Base-by-base conservation (phyloP, 2,329 filamentous ascomycete species). In the Cephalotrichum gorgonifer region DNA sequence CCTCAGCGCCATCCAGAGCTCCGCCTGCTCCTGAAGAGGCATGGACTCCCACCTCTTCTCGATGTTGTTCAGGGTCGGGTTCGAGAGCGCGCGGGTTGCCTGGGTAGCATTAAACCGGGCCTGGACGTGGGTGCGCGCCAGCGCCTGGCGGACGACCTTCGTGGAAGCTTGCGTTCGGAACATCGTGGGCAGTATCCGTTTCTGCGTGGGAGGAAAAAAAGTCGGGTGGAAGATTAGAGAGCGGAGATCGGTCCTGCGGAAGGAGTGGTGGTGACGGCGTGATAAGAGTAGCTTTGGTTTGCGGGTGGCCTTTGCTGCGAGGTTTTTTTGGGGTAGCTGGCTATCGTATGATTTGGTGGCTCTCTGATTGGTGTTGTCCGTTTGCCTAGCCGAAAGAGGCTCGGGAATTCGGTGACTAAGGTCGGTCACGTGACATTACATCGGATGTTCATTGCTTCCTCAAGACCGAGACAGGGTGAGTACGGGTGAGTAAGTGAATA, bases 21-120 rank as follows among this genome's bases (percentile, higher is more conserved):
- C 93, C 58, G 93, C 93, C 82, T 98, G 93, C 81, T 98, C 93
- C 78, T 95, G 89, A 56, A 93, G 88, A 52, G 91, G 90, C 87
- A 97, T 90, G 55, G 76, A 81, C 77, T 98, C 93, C 93, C 93
- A 98, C 76, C 93, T 81, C 85, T 95, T 96, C 83, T 98, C 93
- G 65, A 98, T 97, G 74, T 95, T 89, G 71, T 88, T 87, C 64
- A 98, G 81, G 52, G 88, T 96, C 60, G 94, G 93, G 77, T 96
- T 97, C 64, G 90, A 94, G 73, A 98, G 94, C 67, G 91, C 90
- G 70, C 95, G 89, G 60, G 86, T 86, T n/a, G n/a, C n/a, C n/a
- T n/a, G 89, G 60, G 86, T 39, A 60, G 85, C 81, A 62, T 79
- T 73, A 64, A 73, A 73, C 58, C 71, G 70, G 55, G 70, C 66